phyloP scores from a whole-genome alignment of 306 rosid species.

The Lathyrus aphaca region DNA sequence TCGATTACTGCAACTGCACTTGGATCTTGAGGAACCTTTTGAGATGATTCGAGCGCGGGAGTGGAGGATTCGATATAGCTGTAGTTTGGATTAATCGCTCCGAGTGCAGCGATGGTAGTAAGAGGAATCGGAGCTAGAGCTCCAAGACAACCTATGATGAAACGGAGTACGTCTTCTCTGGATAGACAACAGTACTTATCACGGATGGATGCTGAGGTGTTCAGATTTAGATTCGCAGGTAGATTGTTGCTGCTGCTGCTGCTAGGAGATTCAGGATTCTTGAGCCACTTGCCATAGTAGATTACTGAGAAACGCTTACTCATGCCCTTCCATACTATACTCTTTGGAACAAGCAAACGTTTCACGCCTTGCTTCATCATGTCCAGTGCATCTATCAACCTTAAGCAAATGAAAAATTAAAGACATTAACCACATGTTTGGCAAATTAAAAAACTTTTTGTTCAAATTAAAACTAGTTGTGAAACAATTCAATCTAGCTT shows the following conservation, averaged over 20 bases:
- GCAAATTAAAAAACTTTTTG: conserved; percentile 5
- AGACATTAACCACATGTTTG: conserved; percentile 3
- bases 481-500: conserved; percentile 16
- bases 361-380: conserved; percentile 98
- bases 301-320: conserved; percentile 93
- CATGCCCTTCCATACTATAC: conserved; percentile 93
- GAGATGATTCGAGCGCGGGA: conserved; percentile 67
- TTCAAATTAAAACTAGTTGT: conserved; percentile 2
- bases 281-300: conserved; percentile 91
- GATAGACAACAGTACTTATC: conserved; percentile 90
- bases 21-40: conserved; percentile 72
- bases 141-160: conserved; percentile 93
- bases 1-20: conserved; percentile 83
- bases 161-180: conserved; percentile 95
- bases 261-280: conserved; percentile 63
- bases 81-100: conserved; percentile 76
- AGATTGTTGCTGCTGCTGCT: conserved; percentile 65
- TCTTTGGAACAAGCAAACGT: conserved; percentile 86
- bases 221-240: conserved; percentile 48
- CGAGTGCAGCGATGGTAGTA: conserved; percentile 75
- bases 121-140: conserved; percentile 97
- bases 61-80: conserved; percentile 63
- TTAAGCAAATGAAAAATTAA: conserved; percentile 36
- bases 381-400: conserved; percentile 95
- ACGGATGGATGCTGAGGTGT: conserved; percentile 51